Evolutionary conservation across 2,329 filamentous ascomycete genomes (phyloP).

Genomic region (Lecanosticta acicola): DNA sequence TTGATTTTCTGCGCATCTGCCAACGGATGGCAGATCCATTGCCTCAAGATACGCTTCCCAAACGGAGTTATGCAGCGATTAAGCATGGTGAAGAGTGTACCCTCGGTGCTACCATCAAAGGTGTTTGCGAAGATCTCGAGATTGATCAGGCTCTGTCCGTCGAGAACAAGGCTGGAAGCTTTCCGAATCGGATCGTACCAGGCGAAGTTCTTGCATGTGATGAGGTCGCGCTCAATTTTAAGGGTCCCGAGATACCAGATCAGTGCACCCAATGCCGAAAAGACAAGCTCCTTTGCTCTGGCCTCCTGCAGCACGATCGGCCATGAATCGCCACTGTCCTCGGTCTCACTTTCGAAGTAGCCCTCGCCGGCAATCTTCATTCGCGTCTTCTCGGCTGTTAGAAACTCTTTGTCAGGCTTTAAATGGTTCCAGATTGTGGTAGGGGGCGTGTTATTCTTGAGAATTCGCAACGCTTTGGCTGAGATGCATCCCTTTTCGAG

Average conservation of each 20-base stretch:
- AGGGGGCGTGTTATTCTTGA: constrained; percentile 91
- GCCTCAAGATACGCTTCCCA: constrained; percentile 88
- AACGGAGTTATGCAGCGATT: constrained; percentile 96
- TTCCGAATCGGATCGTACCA: constrained; percentile 93
- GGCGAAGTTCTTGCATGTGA: constrained; percentile 85
- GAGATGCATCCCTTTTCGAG: constrained; percentile 78
- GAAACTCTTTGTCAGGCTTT: constrained; percentile 83
- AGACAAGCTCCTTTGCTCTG: constrained; percentile 71
- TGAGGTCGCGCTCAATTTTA: constrained; percentile 79
- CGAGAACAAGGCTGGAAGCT: constrained; percentile 78
- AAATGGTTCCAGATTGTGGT: constrained; percentile 94
- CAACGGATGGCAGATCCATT: constrained; percentile 95
- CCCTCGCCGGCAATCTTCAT: constrained; percentile 73
- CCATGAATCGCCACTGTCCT: constrained; percentile 61
- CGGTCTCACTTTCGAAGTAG: constrained; percentile 60
- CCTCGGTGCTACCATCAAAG: constrained; percentile 75
- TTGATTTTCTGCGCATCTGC: constrained; percentile 85
- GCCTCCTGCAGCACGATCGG: constrained; percentile 67
- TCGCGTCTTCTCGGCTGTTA: constrained; percentile 74
- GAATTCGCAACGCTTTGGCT: constrained; percentile 79
- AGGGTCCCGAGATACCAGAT: constrained; percentile 76
- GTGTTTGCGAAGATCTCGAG: constrained; percentile 96
- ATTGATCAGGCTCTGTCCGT: constrained; percentile 95
- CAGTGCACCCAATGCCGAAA: constrained; percentile 86
- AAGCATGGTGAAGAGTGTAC: constrained; percentile 82